Evolutionary conservation across 257 asterid genomes (phyloP).

Genomic region (Plectranthus barbatus): DNA sequence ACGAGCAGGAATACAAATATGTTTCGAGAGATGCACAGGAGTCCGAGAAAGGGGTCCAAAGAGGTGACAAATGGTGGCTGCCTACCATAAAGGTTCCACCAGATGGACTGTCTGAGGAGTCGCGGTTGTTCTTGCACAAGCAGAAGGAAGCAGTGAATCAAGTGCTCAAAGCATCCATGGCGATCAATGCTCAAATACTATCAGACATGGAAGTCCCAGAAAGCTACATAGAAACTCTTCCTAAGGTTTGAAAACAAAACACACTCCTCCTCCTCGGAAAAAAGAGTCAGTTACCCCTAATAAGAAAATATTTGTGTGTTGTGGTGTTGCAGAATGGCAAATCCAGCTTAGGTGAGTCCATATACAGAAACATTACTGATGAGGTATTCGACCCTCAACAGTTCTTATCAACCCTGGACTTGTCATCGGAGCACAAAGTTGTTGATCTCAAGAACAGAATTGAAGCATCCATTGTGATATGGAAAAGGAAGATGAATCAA

Average conservation of each 20-base stretch:
- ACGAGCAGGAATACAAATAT: constrained; percentile 58
- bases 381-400: constrained; percentile 68
- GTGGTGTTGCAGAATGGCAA: constrained; percentile 55
- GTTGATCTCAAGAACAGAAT: constrained; percentile 82
- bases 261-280: too few relatives aligned
- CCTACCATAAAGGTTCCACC: constrained; percentile 79
- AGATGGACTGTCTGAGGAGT: constrained; percentile 55
- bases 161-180: constrained; percentile 83
- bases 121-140: constrained; percentile 43
- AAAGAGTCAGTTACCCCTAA: too few relatives aligned
- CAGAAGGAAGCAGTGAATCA: constrained; percentile 78
- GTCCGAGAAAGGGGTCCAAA: constrained; percentile 56
- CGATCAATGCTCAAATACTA: constrained; percentile 73
- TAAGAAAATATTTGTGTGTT: background rate
- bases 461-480: constrained; percentile 82
- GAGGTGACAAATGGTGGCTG: constrained; percentile 81
- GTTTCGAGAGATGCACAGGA: constrained; percentile 61
- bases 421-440: constrained; percentile 75
- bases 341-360: constrained; percentile 68
- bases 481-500: constrained; percentile 70
- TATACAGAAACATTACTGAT: constrained; percentile 58
- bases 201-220: constrained; percentile 92
- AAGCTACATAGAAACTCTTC: constrained; percentile 78
- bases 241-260: constrained; percentile 38
- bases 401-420: constrained; percentile 61